These are phyloP conservation scores for Leccinum longicurvipes DNA, from an alignment of 768 basidiomycete species.

Conservation along the genomic window DNA sequence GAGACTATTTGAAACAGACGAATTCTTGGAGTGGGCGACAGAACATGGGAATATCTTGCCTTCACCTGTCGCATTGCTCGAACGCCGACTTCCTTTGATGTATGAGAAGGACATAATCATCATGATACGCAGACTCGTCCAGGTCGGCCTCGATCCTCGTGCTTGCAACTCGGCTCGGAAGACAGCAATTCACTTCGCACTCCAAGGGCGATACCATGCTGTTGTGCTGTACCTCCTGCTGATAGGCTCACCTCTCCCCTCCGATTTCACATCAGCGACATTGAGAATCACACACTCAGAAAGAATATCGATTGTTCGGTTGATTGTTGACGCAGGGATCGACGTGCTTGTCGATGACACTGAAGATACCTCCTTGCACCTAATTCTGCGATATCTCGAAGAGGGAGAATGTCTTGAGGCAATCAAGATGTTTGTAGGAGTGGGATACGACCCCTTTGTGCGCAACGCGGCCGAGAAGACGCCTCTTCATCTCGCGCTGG, in stretches of 20 bases:
- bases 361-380: not conserved
- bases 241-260: not conserved
- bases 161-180: not conserved
- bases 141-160: not conserved
- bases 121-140: conserved; percentile 7
- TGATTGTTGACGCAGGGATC: not conserved
- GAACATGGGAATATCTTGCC: not conserved
- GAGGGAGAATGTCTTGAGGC: not conserved
- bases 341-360: not conserved
- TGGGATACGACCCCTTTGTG: not conserved
- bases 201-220: conserved; percentile 1
- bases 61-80: not conserved
- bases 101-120: conserved; percentile 6
- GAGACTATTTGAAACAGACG: conserved; percentile 5
- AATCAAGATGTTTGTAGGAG: not conserved
- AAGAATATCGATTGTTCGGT: not conserved
- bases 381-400: not conserved
- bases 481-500: not conserved
- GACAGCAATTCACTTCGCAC: conserved; percentile 1
- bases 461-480: not conserved
- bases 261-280: not conserved
- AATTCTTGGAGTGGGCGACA: conserved; percentile 10
- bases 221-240: not conserved
- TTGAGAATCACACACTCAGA: not conserved
- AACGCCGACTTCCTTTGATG: not conserved